Evolutionary conservation across 345 rosid species (phyloP).

Genomic region (Eucalyptus cloeziana): DNA sequence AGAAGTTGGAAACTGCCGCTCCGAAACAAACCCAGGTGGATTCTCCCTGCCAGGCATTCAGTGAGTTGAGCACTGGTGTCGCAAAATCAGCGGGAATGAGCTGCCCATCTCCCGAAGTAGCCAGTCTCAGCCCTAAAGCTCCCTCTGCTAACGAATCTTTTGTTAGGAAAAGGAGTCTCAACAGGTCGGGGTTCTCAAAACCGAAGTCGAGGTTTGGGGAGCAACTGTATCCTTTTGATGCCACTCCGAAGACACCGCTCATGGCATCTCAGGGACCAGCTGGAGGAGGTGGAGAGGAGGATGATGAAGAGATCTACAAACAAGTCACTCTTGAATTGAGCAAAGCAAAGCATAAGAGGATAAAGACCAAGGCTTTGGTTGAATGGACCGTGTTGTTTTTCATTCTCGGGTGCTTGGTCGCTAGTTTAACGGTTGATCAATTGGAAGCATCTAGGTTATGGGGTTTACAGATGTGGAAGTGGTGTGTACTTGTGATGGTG

Average conservation of each 20-base stretch:
- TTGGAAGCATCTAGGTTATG: constrained; percentile 18
- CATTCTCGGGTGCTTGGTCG: constrained; percentile 31
- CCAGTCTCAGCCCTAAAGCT: background rate
- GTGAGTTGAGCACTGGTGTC: constrained; percentile 1
- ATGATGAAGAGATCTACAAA: constrained; percentile 45
- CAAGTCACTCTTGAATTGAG: constrained; percentile 28
- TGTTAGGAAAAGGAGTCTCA: constrained; percentile 30
- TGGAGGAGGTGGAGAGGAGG: constrained; percentile 47
- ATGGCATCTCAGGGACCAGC: constrained; percentile 21
- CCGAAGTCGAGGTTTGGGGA: constrained; percentile 84
- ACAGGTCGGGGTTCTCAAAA: constrained; percentile 51
- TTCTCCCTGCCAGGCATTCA: background rate
- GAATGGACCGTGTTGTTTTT: constrained; percentile 32
- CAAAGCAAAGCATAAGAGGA: constrained; percentile 15
- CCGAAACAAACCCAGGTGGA: background rate
- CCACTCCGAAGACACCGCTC: constrained; percentile 14
- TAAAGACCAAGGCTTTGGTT: constrained; percentile 20
- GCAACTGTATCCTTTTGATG: constrained; percentile 28
- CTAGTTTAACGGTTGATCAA: constrained; percentile 37
- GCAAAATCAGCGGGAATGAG: constrained; percentile 5
- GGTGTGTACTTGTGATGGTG: constrained; percentile 76
- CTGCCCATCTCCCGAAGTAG: too few relatives aligned
- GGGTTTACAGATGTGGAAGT: constrained; percentile 71
- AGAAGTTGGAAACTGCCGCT: background rate
- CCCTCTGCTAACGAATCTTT: constrained; percentile 24